phyloP scores from a whole-genome alignment of 1,284 basidiomycete species.

The Apiotrichum laibachii region DNA sequence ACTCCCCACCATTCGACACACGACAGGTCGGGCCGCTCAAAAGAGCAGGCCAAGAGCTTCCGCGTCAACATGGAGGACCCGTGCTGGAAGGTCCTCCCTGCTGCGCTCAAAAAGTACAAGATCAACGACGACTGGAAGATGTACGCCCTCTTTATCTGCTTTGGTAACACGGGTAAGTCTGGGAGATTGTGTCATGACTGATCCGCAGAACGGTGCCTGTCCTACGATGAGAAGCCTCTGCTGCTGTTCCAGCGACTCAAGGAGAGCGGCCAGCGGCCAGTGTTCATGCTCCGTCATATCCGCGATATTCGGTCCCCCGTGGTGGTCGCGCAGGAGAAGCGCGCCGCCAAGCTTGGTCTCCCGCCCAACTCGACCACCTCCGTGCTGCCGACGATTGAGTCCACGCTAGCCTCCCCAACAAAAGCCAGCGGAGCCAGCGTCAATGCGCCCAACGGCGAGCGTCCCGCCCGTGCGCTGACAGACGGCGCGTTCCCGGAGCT shows the following conservation, averaged over 20 bases:
- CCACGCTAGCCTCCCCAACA: conserved; percentile 37
- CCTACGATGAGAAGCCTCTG: conserved; percentile 96
- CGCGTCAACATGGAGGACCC: conserved; percentile 82
- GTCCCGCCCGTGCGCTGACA: conserved; percentile 25
- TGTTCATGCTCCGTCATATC: conserved; percentile 98
- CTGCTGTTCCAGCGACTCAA: conserved; percentile 96
- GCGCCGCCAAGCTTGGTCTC: conserved; percentile 57
- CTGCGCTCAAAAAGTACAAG: conserved; percentile 97
- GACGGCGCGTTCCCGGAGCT: conserved; percentile 43
- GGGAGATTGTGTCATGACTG: neutral
- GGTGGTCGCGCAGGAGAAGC: conserved; percentile 89
- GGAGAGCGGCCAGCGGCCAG: conserved; percentile 93
- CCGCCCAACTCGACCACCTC: conserved; percentile 30
- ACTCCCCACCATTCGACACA: conserved; percentile 18
- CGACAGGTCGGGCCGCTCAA: conserved; percentile 29
- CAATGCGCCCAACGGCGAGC: neutral
- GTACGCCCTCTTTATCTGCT: conserved; percentile 99
- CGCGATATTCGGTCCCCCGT: conserved; percentile 92
- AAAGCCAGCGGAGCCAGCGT: conserved; percentile 12
- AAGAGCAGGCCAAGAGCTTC: conserved; percentile 53
- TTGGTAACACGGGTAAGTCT: conserved; percentile 74
- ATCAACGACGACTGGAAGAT: conserved; percentile 99
- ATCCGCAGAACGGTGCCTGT: conserved; percentile 79
- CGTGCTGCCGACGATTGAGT: conserved; percentile 37
- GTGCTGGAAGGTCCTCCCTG: conserved; percentile 95